Conservation (phyloP, 805 yeast genomes). For the Kluyveromyces starmeri region DNA sequence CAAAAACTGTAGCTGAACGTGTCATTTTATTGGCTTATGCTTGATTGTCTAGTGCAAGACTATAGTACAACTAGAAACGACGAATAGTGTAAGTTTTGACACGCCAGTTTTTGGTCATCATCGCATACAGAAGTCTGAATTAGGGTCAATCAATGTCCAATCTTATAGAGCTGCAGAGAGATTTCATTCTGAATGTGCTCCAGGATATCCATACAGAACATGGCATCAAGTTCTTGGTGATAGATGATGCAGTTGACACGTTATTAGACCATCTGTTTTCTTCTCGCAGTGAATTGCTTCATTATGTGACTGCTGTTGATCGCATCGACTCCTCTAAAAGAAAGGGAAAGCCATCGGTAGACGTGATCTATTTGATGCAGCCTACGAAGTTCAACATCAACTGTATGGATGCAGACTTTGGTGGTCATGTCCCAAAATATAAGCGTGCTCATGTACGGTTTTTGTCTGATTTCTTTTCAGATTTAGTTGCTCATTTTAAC, state of each 20-base stretch:
- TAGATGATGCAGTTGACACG: slow-evolving; percentile 48
- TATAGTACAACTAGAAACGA: no score
- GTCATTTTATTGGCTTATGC: no score
- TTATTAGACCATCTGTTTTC: slow-evolving; percentile 39
- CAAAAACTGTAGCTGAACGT: no score
- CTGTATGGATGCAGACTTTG: slow-evolving; percentile 71
- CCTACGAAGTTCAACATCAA: slow-evolving; percentile 60
- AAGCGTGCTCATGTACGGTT: slow-evolving; percentile 65
- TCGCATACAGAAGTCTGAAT: no score
- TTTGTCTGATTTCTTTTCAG: slow-evolving; percentile 45
- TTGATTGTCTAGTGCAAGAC: no score
- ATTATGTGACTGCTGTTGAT: slow-evolving; percentile 56
- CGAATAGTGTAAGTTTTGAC: no score
- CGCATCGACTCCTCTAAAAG: slow-evolving; percentile 48
- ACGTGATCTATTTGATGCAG: slow-evolving; percentile 72
- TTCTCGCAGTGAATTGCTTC: slow-evolving; percentile 35
- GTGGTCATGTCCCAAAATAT: slow-evolving; percentile 60
- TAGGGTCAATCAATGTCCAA: no score
- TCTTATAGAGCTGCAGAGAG: slow-evolving; percentile 31
- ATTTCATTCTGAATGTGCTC: slow-evolving; percentile 30
- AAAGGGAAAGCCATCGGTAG: slow-evolving; percentile 53
- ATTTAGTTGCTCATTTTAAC: slow-evolving; percentile 24
- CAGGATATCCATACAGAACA: slow-evolving; percentile 36
- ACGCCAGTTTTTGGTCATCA: no score
- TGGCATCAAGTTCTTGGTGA: slow-evolving; percentile 41